A percentile compares a stretch with the other conserved stretches of the same genome.
These are phyloP conservation scores for Phytophthora tentaculata DNA, from an alignment of 352 stramenopile species.

Conservation along the genomic window DNA sequence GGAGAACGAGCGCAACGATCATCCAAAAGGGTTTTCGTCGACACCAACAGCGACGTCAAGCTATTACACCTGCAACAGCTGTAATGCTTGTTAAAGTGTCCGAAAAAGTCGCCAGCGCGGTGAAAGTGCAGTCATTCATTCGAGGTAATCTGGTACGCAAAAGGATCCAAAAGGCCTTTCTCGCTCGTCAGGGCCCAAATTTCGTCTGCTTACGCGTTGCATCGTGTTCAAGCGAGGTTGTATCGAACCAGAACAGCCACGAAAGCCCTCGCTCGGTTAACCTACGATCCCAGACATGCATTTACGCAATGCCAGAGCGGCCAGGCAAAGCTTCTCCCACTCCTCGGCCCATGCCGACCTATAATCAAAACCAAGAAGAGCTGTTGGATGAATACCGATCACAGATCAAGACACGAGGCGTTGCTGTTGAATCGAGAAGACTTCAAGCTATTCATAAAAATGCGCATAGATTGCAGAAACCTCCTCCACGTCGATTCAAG, in stretches of 20 bases:
- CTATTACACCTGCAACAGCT: constrained; percentile 1
- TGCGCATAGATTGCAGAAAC: constrained; percentile 3
- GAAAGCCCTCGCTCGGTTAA: constrained; percentile 1
- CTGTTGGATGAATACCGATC: not conserved
- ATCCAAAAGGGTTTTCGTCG: constrained; percentile 56
- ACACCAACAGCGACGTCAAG: constrained; percentile 30
- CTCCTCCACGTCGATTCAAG: constrained; percentile 6
- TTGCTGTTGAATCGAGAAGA: constrained; percentile 24
- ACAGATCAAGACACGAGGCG: not conserved
- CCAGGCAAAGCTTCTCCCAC: constrained; percentile 15
- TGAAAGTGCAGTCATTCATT: constrained; percentile 65
- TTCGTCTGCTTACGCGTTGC: constrained; percentile 42
- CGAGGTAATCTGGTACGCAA: constrained; percentile 47
- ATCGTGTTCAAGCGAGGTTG: not conserved
- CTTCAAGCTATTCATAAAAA: constrained; percentile 21
- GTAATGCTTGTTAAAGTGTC: constrained; percentile 16
- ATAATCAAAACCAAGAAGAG: constrained; percentile 2
- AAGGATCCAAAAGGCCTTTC: constrained; percentile 30
- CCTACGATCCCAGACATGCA: constrained; percentile 23
- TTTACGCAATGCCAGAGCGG: constrained; percentile 38
- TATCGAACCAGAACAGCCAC: constrained; percentile 29
- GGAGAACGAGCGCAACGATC: constrained; percentile 34
- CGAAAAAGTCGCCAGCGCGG: constrained; percentile 40
- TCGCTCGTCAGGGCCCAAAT: constrained; percentile 24
- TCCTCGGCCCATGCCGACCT: constrained; percentile 7